Conservation (phyloP, 148 eudicot species). For the Camellia japonica region DNA sequence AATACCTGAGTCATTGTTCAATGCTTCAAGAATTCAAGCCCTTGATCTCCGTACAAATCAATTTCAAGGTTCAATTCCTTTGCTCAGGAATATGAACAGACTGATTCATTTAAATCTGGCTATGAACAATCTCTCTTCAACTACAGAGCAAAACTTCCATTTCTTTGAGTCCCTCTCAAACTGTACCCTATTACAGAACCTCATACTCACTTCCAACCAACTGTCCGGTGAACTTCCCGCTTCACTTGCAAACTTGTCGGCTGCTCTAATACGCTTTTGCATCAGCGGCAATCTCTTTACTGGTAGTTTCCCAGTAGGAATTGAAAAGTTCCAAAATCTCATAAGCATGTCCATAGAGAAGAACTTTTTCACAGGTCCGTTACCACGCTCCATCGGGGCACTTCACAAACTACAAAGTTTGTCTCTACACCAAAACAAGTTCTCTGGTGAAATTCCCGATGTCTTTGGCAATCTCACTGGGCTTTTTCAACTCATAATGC, state of each 20-base stretch:
- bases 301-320: slow-evolving; percentile 8
- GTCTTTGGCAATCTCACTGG: slow-evolving; percentile 5
- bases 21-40: not conserved
- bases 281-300: not conserved
- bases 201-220: not conserved
- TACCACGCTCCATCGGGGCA: slow-evolving; percentile 3
- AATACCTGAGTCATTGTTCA: slow-evolving; percentile 6
- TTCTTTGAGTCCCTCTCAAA: slow-evolving; percentile 13
- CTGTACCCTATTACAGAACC: not conserved
- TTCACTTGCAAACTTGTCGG: slow-evolving; percentile 14
- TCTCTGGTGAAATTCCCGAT: slow-evolving; percentile 14
- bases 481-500: slow-evolving; percentile 3
- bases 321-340: slow-evolving; percentile 13
- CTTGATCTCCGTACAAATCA: slow-evolving; percentile 6
- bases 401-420: not conserved
- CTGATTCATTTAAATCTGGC: slow-evolving; percentile 1
- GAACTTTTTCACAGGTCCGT: slow-evolving; percentile 6
- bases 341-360: not conserved
- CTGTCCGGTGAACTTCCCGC: slow-evolving; percentile 16
- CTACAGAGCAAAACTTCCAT: slow-evolving; percentile 1
- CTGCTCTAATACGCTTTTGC: not conserved
- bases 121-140: slow-evolving; percentile 5
- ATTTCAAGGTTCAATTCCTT: slow-evolving; percentile 17
- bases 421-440: slow-evolving; percentile 6
- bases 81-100: not conserved